A percentile compares a stretch with the other conserved stretches of the same genome.
These are phyloP conservation scores for Wickerhamiella kurtzmanii DNA, from an alignment of 805 yeast species.

Conservation along the genomic window DNA sequence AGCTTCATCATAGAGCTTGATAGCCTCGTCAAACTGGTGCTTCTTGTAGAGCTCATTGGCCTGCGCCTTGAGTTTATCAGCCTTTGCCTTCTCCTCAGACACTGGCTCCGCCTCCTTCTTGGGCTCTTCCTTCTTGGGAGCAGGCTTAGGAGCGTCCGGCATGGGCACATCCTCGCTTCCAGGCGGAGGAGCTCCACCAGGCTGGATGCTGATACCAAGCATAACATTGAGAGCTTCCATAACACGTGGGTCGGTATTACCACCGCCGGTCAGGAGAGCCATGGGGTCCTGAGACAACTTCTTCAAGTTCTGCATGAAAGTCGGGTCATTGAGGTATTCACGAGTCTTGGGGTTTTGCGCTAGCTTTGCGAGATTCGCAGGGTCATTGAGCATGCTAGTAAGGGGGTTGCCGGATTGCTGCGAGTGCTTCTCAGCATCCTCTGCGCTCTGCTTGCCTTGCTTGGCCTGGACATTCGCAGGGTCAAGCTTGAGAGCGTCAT, in stretches of 20 bases:
- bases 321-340: conserved; percentile 77
- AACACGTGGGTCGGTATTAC: conserved; percentile 69
- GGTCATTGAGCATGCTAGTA: conserved; percentile 67
- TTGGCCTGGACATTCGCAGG: conserved; percentile 73
- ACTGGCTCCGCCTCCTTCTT: conserved; percentile 19
- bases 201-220: conserved; percentile 50
- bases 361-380: conserved; percentile 60
- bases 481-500: conserved; percentile 71
- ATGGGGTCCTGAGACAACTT: conserved; percentile 51
- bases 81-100: conserved; percentile 22
- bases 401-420: conserved; percentile 58
- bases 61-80: conserved; percentile 53
- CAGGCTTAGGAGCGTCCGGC: conserved; percentile 19
- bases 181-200: conserved; percentile 22
- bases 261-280: conserved; percentile 45
- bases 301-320: conserved; percentile 54
- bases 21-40: conserved; percentile 86
- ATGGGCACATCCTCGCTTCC: conserved; percentile 11
- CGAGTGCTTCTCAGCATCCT: conserved; percentile 41
- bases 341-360: conserved; percentile 76
- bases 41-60: conserved; percentile 82
- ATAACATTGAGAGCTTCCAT: conserved; percentile 79
- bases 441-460: conserved; percentile 62
- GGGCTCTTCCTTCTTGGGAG: conserved; percentile 20
- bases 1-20: conserved; percentile 71